Percentiles rank a stretch among this genome's conserved stretches.
Evolutionary conservation across 768 basidiomycete genomes (phyloP).

Genomic region (Kwoniella bestiolae): DNA sequence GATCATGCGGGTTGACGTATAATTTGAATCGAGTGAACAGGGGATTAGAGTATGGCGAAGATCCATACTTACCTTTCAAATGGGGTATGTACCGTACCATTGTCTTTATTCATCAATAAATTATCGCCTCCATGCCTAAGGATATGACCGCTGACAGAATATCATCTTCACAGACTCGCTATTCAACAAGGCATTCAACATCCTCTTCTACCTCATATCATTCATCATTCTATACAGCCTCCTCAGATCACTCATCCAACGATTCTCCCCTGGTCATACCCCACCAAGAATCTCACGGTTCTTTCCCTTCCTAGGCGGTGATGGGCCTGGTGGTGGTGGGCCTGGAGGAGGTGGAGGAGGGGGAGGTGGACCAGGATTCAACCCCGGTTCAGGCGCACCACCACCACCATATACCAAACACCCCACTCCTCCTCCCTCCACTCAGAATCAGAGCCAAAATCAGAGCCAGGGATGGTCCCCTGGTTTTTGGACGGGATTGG

Average conservation of each 20-base stretch:
- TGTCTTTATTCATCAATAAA: too few species aligned
- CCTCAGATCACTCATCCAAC: slow-evolving; percentile 64
- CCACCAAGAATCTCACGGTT: slow-evolving; percentile 54
- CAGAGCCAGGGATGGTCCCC: slow-evolving; percentile 63
- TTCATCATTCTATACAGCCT: slow-evolving; percentile 61
- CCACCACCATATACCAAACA: slow-evolving; percentile 52
- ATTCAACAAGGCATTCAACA: slow-evolving; percentile 14
- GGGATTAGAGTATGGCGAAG: slow-evolving; percentile 37
- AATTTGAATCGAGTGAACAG: slow-evolving; percentile 68
- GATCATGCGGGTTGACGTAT: slow-evolving; percentile 86
- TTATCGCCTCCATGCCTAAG: too few species aligned
- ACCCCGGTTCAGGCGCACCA: slow-evolving; percentile 42
- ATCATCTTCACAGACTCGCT: slow-evolving; percentile 17
- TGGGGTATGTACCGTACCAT: slow-evolving; percentile 15
- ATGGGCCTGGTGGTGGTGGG: slow-evolving; percentile 50
- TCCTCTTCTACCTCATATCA: neutral
- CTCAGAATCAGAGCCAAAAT: slow-evolving; percentile 32
- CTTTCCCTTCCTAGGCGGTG: slow-evolving; percentile 22
- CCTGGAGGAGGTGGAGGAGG: slow-evolving; percentile 47
- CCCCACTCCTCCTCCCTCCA: slow-evolving; percentile 45
- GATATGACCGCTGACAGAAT: too few species aligned
- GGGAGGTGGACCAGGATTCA: slow-evolving; percentile 53
- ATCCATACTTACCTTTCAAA: slow-evolving; percentile 25
- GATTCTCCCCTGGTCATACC: slow-evolving; percentile 50
- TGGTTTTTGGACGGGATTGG: slow-evolving; percentile 85